phyloP scores from a whole-genome alignment of 805 yeast genomes.

The Kregervanrija pseudodelftensis region DNA sequence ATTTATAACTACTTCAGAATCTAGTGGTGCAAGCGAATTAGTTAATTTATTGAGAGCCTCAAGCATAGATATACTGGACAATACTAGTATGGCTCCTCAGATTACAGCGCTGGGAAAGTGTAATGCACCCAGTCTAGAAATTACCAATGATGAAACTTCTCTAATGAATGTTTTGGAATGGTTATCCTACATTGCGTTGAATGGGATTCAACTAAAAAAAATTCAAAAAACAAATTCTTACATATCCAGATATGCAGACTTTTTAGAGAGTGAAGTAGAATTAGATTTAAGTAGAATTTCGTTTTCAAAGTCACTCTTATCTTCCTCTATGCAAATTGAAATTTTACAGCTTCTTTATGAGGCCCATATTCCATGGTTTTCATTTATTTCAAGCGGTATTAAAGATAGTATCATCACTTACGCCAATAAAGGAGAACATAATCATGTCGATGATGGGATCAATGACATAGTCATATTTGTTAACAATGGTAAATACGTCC shows the following conservation, averaged over 20 bases:
- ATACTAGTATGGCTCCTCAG: not conserved
- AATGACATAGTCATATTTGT: conserved; percentile 20
- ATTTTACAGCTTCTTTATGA: not conserved
- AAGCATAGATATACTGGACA: not conserved
- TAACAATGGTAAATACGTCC: conserved; percentile 11
- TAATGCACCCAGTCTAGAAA: conserved; percentile 14
- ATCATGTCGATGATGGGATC: conserved; percentile 22
- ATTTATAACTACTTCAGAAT: conserved; percentile 4
- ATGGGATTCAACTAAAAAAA: conserved; percentile 20
- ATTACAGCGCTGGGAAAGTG: conserved; percentile 9
- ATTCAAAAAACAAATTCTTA: conserved; percentile 15
- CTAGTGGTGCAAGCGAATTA: not conserved
- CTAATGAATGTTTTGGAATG: conserved; percentile 22
- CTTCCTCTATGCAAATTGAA: not conserved
- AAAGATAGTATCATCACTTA: conserved; percentile 22
- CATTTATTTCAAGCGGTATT: conserved; percentile 22
- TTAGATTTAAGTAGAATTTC: not conserved
- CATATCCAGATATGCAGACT: conserved; percentile 20
- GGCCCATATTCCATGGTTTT: conserved; percentile 17
- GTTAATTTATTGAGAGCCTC: not conserved
- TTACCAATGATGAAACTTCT: conserved; percentile 17
- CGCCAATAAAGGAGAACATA: conserved; percentile 21
- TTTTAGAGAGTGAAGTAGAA: conserved; percentile 5
- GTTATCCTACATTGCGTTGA: conserved; percentile 21
- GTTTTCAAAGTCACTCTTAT: not conserved